Conservation (phyloP, 805 yeast species). For the Grigorovia yakushimaensis region DNA sequence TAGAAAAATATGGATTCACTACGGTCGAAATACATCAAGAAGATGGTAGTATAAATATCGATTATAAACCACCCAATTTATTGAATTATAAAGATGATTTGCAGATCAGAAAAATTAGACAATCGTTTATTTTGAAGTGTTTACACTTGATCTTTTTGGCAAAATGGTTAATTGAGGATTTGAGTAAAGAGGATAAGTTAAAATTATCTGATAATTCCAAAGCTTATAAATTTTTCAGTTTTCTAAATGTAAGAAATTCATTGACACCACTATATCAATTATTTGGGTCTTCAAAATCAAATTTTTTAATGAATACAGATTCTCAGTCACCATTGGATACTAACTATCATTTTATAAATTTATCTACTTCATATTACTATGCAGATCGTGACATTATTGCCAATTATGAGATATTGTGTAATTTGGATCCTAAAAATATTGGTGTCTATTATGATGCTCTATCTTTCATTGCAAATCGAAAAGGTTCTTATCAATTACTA, state of each 20-base stretch:
- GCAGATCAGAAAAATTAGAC: conserved; percentile 30
- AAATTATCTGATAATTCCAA: conserved; percentile 13
- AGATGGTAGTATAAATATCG: conserved; percentile 15
- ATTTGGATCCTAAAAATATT: conserved; percentile 34
- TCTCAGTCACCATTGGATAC: conserved; percentile 11
- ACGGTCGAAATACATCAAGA: conserved; percentile 22
- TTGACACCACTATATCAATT: conserved; percentile 23
- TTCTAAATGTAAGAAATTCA: conserved; percentile 16
- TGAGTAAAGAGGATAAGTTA: conserved; percentile 5
- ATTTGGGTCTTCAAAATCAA: conserved; percentile 19
- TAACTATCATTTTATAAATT: conserved; percentile 32
- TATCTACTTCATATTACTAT: conserved; percentile 43
- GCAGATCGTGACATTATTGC: conserved; percentile 38
- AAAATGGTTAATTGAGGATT: conserved; percentile 20
- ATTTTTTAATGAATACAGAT: neutral
- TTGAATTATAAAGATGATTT: conserved; percentile 25
- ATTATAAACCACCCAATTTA: conserved; percentile 42
- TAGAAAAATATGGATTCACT: conserved; percentile 38
- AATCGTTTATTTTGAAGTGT: conserved; percentile 44
- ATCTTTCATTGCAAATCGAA: conserved; percentile 38
- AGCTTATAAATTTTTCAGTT: conserved; percentile 21
- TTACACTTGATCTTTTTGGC: conserved; percentile 44
- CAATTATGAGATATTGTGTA: conserved; percentile 35
- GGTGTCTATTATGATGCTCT: conserved; percentile 54
- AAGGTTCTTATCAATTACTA: conserved; percentile 39